Evolutionary conservation across 2,329 filamentous ascomycete genomes (phyloP).

Genomic region (Plectosphaerella sp.): DNA sequence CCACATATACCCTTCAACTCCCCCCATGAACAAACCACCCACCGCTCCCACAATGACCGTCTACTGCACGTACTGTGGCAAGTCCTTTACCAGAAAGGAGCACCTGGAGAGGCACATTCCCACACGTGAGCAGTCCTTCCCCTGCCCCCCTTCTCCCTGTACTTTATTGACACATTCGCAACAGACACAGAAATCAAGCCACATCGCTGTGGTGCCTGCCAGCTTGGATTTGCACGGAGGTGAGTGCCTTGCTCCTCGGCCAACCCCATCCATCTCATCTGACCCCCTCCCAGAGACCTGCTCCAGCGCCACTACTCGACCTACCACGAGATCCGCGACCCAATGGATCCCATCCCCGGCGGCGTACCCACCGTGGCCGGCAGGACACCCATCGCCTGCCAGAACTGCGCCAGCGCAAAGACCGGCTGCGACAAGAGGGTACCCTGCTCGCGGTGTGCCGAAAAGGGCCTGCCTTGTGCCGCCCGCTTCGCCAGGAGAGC

Average conservation of each 20-base stretch:
- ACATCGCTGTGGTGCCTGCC: slow-evolving; percentile 42
- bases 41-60: slow-evolving; percentile 25
- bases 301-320: slow-evolving; percentile 46
- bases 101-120: slow-evolving; percentile 52
- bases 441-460: slow-evolving; percentile 31
- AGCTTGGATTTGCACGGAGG: slow-evolving; percentile 46
- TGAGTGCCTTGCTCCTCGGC: slow-evolving; percentile 16
- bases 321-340: slow-evolving; percentile 45
- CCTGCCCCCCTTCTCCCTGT: too few relatives aligned
- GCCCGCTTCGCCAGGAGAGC: slow-evolving; percentile 46
- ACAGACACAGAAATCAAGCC: slow-evolving; percentile 53
- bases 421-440: slow-evolving; percentile 32
- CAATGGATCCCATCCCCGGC: slow-evolving; percentile 38
- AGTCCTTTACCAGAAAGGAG: slow-evolving; percentile 50
- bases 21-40: neutral
- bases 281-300: slow-evolving; percentile 35
- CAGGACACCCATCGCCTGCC: slow-evolving; percentile 32
- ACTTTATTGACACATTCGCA: neutral
- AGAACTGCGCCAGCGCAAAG: slow-evolving; percentile 32
- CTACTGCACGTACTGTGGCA: slow-evolving; percentile 51
- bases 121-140: slow-evolving; percentile 34
- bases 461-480: slow-evolving; percentile 29
- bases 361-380: slow-evolving; percentile 34
- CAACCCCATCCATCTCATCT: slow-evolving; percentile 3
- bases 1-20: neutral